These are phyloP conservation scores for Calonectria leucothoes DNA, from an alignment of 2,329 filamentous ascomycete genomes.

Conservation along the genomic window DNA sequence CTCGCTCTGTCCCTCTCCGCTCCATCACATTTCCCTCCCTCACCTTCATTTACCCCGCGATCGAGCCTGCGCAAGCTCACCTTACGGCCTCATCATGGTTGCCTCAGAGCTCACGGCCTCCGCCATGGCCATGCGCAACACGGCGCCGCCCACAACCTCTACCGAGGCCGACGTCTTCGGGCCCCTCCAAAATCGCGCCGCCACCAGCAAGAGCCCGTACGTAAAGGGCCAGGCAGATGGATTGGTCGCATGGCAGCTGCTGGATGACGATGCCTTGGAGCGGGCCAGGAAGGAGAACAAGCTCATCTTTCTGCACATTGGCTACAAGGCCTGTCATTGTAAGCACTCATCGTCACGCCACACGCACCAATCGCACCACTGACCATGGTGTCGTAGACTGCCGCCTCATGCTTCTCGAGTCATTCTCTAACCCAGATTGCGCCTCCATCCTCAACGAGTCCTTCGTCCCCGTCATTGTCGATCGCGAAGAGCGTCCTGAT, in stretches of 20 bases:
- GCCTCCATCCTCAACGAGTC: conserved; percentile 84
- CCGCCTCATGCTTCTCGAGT: conserved; percentile 93
- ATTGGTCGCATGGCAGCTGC: conserved; percentile 91
- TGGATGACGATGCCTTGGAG: conserved; percentile 80
- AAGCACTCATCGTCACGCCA: conserved; percentile 51
- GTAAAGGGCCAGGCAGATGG: conserved; percentile 82
- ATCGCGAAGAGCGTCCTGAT: conserved; percentile 93
- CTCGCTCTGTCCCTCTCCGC: not conserved
- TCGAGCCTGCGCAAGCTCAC: not conserved
- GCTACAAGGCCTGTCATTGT: conserved; percentile 97
- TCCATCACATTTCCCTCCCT: not conserved
- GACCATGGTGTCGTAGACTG: conserved; percentile 66
- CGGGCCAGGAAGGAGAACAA: conserved; percentile 86
- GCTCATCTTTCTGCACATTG: conserved; percentile 92
- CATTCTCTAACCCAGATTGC: conserved; percentile 85
- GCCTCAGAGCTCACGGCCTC: conserved; percentile 53
- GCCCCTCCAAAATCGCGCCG: conserved; percentile 49
- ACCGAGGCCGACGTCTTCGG: conserved; percentile 32
- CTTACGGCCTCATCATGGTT: conserved; percentile 45
- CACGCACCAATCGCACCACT: conserved; percentile 26
- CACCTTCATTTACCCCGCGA: not conserved
- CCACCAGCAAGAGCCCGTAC: conserved; percentile 60
- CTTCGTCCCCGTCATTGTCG: conserved; percentile 93
- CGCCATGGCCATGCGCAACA: conserved; percentile 47
- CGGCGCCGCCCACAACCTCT: conserved; percentile 35